These are phyloP conservation scores for Senecio squalidus DNA, from an alignment of 140 eudicot species.

Conservation along the genomic window DNA sequence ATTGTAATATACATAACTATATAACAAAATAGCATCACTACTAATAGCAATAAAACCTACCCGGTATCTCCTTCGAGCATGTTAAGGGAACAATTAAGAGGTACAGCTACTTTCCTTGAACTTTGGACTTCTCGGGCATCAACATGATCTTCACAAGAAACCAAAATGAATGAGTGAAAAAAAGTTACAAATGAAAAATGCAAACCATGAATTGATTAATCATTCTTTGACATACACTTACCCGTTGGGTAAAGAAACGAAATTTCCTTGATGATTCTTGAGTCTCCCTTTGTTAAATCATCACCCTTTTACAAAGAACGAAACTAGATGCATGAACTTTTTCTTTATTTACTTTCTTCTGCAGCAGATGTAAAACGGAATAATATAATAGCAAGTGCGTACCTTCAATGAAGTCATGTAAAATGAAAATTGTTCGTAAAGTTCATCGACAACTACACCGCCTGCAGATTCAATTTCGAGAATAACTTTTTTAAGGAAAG, in stretches of 20 bases:
- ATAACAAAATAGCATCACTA: not conserved
- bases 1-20: not conserved
- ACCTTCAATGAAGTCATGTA: conserved; percentile 74
- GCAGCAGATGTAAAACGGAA: not conserved
- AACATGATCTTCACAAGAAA: conserved; percentile 33
- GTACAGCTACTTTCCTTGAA: conserved; percentile 44
- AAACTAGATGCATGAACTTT: not conserved
- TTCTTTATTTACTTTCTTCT: not conserved
- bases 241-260: conserved; percentile 70
- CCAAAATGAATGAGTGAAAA: not conserved
- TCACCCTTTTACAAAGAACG: conserved; percentile 40
- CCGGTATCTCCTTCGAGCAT: conserved; percentile 99
- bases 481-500: conserved; percentile 65
- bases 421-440: conserved; percentile 56
- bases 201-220: not conserved
- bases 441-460: conserved; percentile 56
- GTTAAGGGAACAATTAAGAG: conserved; percentile 77
- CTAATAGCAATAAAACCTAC: conserved; percentile 31
- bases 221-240: conserved; percentile 20
- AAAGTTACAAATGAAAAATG: not conserved
- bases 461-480: conserved; percentile 72
- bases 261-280: conserved; percentile 49
- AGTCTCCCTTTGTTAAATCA: conserved; percentile 36
- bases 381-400: not conserved
- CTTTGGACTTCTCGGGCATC: conserved; percentile 23